Conservation (phyloP, 495 filamentous ascomycete species). For the Penicillium roqueforti region DNA sequence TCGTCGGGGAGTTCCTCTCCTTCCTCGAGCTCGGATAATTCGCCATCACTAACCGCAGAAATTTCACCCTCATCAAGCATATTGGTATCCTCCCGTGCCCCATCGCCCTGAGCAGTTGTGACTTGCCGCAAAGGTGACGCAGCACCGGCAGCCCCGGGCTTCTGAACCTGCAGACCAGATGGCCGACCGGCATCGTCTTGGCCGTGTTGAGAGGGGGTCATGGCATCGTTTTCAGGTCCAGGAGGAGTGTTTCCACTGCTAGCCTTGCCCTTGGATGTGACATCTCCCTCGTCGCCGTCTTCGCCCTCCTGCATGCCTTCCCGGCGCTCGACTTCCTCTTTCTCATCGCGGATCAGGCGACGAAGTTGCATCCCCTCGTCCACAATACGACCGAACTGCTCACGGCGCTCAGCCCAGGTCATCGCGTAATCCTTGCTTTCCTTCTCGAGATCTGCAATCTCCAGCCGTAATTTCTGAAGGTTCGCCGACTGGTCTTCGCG, state of each 20-base stretch:
- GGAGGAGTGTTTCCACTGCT: conserved; percentile 68
- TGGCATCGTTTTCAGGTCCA: conserved; percentile 50
- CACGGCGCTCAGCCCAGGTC: conserved; percentile 81
- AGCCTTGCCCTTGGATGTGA: conserved; percentile 45
- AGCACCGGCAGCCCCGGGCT: conserved; percentile 23
- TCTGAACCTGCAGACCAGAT: conserved; percentile 36
- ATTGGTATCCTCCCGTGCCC: conserved; percentile 47
- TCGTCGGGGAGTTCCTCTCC: conserved; percentile 50
- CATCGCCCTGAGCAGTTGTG: conserved; percentile 28
- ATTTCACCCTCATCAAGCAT: conserved; percentile 67
- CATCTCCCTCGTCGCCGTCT: conserved; percentile 68
- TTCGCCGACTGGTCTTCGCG: conserved; percentile 78
- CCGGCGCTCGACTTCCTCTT: conserved; percentile 73
- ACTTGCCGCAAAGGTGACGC: conserved; percentile 43
- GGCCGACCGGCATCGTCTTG: conserved; percentile 41
- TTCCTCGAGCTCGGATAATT: conserved; percentile 40
- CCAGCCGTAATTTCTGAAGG: conserved; percentile 73
- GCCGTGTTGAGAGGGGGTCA: conserved; percentile 47
- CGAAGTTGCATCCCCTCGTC: conserved; percentile 85
- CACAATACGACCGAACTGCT: conserved; percentile 87
- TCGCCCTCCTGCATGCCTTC: conserved; percentile 78
- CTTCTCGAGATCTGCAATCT: conserved; percentile 81
- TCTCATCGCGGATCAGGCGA: conserved; percentile 86
- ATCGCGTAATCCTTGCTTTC: conserved; percentile 76
- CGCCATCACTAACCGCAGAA: conserved; percentile 37